Conservation (phyloP, 2,329 filamentous ascomycete genomes). For the Trichoderma atrobrunneum region DNA sequence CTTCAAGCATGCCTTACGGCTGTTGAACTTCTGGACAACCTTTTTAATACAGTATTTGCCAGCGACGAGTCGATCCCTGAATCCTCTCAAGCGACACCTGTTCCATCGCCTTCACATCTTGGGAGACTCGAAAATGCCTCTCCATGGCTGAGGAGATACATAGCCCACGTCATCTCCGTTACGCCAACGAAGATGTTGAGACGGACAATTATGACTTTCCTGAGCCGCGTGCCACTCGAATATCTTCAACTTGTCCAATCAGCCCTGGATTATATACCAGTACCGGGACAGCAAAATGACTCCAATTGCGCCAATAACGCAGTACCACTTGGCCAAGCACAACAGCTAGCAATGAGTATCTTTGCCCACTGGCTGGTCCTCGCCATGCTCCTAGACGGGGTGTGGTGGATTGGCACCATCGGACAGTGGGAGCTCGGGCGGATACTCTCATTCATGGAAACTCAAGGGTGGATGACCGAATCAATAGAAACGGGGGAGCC, state of each 20-base stretch:
- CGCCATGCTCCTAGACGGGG: conserved; percentile 7
- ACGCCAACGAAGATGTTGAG: not conserved
- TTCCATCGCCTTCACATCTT: not conserved
- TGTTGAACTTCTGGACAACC: not conserved
- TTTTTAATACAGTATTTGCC: not conserved
- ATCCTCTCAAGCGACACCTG: not conserved
- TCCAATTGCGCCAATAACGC: not conserved
- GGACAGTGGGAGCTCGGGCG: conserved; percentile 8
- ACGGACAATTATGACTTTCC: conserved; percentile 3
- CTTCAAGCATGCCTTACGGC: conserved; percentile 3
- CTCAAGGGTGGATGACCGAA: not conserved
- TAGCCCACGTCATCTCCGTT: not conserved
- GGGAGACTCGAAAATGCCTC: conserved; percentile 1
- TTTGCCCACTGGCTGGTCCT: conserved; percentile 12
- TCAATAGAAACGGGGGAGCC: not conserved
- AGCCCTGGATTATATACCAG: conserved; percentile 3
- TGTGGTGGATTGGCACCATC: conserved; percentile 13
- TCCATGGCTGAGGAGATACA: not conserved
- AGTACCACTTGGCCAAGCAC: not conserved
- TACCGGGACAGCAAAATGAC: not conserved
- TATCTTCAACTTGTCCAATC: conserved; percentile 13
- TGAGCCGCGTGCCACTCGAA: conserved; percentile 1
- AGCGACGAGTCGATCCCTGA: not conserved
- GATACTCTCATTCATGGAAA: not conserved
- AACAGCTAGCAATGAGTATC: conserved; percentile 8